Base-by-base conservation (phyloP, 202 grass and related monocot genomes). In the Cymbopogon flexuosus region DNA sequence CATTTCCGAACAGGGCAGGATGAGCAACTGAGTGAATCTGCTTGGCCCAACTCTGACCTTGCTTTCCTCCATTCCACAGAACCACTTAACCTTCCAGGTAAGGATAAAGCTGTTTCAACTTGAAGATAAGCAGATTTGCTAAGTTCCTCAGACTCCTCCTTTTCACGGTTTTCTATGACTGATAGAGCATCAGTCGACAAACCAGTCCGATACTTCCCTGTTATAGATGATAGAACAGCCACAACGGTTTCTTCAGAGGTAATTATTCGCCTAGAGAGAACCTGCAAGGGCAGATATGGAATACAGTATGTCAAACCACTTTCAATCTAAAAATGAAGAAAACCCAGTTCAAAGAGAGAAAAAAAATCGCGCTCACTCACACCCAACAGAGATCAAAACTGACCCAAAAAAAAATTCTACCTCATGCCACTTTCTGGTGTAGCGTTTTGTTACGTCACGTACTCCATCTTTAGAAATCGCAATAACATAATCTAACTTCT, bases 81-180 rank as follows among this genome's bases (percentile, higher is more conserved):
- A 72, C 96, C 96, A 86, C 96, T 96, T 93, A 93, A 81, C 84
- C 96, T 94, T 86, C 92, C 92, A 84, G 92, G 96, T 81, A 99
- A 87, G 64, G 82, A 83, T 81, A 91, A 33, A 68, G 36, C 79
- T 23, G 75, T 45, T 80, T 95, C 89, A 66, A 43, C 29, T 86
- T 95, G 62, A 87, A 85, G 77, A 91, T 96, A 88, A 72, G 74
- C 59, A 81, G 80, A 75, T 77, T 70, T 83, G 51, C 86, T 80
- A 91, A 99, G 88, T 84, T 99, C 92, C 62, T 96, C 82, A 24
- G 78, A 73, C 84, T 99, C 92, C 86, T 88, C 91, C 82, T 74
- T 84, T 37, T 99, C 92, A 76, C 77, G 66, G 36, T 81, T 75
- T 62, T 85, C 79, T 79, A 93, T 58, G 56, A 83, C 56, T 67